phyloP scores from a whole-genome alignment of 169 alveolate genomes.

The Plasmodium relictum region DNA sequence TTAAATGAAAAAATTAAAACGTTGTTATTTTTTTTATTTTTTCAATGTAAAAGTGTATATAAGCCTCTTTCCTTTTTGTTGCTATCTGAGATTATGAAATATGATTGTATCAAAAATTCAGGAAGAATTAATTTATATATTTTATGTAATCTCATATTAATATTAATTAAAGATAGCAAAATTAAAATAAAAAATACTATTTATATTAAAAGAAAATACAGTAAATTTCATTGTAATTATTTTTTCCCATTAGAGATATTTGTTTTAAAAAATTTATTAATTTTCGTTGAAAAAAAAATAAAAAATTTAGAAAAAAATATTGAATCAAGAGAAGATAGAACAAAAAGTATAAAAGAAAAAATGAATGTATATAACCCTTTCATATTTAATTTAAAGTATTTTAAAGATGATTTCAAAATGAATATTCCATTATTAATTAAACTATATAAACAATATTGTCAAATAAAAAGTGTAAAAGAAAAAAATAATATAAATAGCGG shows the following conservation, averaged over 20 bases:
- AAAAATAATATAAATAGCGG: too few relatives aligned
- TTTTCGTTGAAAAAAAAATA: neutral
- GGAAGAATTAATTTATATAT: neutral
- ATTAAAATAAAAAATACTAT: conserved; percentile 7
- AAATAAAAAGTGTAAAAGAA: neutral
- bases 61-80: conserved; percentile 1
- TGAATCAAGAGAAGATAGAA: neutral
- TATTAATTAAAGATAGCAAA: conserved; percentile 5
- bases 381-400: neutral
- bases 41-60: conserved; percentile 38
- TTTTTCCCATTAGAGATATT: conserved; percentile 39
- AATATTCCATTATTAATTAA: neutral
- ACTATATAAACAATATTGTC: neutral
- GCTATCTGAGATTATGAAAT: neutral
- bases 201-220: conserved; percentile 15
- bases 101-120: too few relatives aligned
- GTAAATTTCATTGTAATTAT: conserved; percentile 13
- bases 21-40: conserved; percentile 6
- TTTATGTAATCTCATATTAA: conserved; percentile 15
- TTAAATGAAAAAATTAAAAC: conserved; percentile 11
- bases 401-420: neutral
- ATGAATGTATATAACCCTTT: neutral
- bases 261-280: too few relatives aligned
- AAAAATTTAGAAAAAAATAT: neutral
- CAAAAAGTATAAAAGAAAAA: neutral